Base-by-base conservation (phyloP, 352 stramenopile species). In the Albugo laibachii region DNA sequence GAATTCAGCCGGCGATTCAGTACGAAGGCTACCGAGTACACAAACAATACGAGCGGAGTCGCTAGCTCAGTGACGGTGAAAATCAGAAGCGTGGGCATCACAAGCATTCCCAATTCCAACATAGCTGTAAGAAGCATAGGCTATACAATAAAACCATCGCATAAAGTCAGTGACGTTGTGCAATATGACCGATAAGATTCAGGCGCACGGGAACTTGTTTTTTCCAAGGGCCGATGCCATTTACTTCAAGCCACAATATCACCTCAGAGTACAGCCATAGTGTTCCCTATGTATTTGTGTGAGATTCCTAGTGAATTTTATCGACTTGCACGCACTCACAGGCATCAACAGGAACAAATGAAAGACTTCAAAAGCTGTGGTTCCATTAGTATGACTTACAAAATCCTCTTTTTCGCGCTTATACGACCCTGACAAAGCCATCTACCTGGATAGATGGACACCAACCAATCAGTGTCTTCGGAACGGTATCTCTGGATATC, bases 341-440 rank as follows among this genome's bases (percentile, higher is more conserved):
- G 77, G 75, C 44, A 80, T 65, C 24, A 91, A 59, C 10, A 72
- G 67, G 53, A 91, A 86, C 20, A 83, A 56, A 13, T 77, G 45
- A 43, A 84, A 83, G 31, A 91, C 73, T 52, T 91, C 74, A 42
- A 55, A 57, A 3, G 67, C 69, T 11, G 61, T 81, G 13, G 77
- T 85, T 51, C 77, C 77, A 36, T 79, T 57, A 16, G 83, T 55
- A 10, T 69, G 69, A 19, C 66, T 57, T 15, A 91, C 75, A 51
- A 91, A 91, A 13, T 67, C 68, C 56, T 87, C 74, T 57, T 91
- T 91, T 15, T 73, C 70, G 50, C 64, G 66, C 61, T 91, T 91
- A 64, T 91, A 86, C 53, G 71, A 63, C 41, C 84, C 68, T 53
- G n/a, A n/a, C n/a, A 80, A 60, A 24, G 55, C 50, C 47, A 62